Evolutionary conservation across 768 basidiomycete genomes (phyloP), one percentile per base, ranked within the genome.

Genomic region (Fistulinella prunicolor): DNA sequence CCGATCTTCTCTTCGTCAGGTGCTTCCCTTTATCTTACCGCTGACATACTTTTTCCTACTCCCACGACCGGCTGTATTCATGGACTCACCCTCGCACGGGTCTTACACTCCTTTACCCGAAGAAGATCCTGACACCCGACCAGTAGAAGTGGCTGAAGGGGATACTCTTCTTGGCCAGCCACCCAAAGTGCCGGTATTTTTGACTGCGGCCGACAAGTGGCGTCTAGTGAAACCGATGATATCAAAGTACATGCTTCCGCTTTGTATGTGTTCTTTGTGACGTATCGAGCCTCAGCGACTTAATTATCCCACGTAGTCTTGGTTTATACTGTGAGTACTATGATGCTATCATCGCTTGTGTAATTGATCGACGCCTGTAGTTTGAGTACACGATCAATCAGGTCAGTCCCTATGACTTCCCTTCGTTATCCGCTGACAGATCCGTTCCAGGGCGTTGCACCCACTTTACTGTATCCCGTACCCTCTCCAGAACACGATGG

Each of bases 311-410:
- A 29, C 24, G 10, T 17, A 73, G 85, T 85, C 34, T 79, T 78
- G 49, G 78, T 85, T 2, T 86, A 85, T 52, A 70, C 76, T 36
- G 83, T 85, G 46, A 61, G 82, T 69, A 12, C 32, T 28, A 49
- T 38, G 16, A 44, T 37, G n/a, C 30, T 9, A 17, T 26, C 19
- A 1, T 8, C n/a, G 1, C 13, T 22, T 23, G 3, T n/a, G 32
- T 37, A 13, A 2, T 34, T 49, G 28, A 58, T 16, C 37, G 26
- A 24, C 41, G 47, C 49, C 64, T 29, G 73, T 76, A 91, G 89
- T 83, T 92, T 44, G 92, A 94, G 65, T 94, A 94, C 62, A 91
- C 86, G 2, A 94, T 94, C 55, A 94, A 94, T 61, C 89, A 91
- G 69, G 86, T 81, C 50, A 20, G 69, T 42, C 3, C n/a, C 38